Percentiles rank a stretch among this genome's conserved stretches.
These are phyloP conservation scores for Cylindrotheca closterium DNA, from an alignment of 108 stramenopile species.

Conservation along the genomic window DNA sequence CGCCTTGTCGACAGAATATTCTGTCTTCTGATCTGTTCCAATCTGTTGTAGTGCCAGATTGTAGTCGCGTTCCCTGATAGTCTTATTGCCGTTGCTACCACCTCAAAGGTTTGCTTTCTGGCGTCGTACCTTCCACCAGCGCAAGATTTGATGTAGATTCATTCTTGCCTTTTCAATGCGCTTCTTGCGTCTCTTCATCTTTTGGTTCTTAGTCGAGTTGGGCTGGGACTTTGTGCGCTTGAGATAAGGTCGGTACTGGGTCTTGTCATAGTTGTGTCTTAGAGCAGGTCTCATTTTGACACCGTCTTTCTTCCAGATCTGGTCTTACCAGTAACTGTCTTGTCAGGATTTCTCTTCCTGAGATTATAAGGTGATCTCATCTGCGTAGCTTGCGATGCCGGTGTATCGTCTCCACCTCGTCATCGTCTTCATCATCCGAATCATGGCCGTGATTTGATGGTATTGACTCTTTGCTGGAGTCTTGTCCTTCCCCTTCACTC, in stretches of 20 bases:
- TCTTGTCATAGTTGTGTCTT: no score
- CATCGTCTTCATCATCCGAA: not conserved
- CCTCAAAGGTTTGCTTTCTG: no score
- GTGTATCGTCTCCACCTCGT: not conserved
- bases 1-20: not conserved
- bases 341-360: not conserved
- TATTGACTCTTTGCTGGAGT: no score
- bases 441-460: constrained; percentile 2
- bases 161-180: no score
- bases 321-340: not conserved
- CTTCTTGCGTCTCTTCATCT: no score
- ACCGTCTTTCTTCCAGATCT: not conserved
- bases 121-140: no score
- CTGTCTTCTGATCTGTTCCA: not conserved
- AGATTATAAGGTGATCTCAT: not conserved
- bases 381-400: not conserved
- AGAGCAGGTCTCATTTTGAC: not conserved
- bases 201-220: no score
- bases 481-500: constrained; percentile 1
- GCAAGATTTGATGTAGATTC: no score
- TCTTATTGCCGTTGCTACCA: no score
- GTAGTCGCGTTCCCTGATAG: no score
- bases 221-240: no score
- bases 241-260: no score
- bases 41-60: not conserved